Evolutionary conservation across 1,284 basidiomycete genomes (phyloP).

Genomic region (Leccinum holopus): DNA sequence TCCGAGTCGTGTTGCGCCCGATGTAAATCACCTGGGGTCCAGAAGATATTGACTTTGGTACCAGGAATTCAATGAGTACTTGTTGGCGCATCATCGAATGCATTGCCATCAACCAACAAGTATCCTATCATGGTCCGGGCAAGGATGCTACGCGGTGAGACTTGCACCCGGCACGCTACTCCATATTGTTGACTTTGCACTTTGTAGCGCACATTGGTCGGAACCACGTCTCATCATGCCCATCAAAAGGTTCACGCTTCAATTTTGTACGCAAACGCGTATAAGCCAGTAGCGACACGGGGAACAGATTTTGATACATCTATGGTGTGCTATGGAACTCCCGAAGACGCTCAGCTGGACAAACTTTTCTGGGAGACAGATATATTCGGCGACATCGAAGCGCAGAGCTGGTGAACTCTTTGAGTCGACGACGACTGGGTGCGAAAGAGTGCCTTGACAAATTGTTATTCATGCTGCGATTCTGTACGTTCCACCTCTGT

Average conservation of each 20-base stretch:
- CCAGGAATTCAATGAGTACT: conserved; percentile 15
- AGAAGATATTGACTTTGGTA: conserved; percentile 15
- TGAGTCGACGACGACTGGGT: background rate
- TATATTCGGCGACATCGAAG: background rate
- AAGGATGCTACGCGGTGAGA: background rate
- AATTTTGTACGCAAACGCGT: background rate
- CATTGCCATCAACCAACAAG: conserved; percentile 10
- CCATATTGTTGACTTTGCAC: background rate
- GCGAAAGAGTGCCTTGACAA: background rate
- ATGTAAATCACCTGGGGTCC: conserved; percentile 8
- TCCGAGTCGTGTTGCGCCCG: conserved; percentile 7
- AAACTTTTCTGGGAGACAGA: background rate
- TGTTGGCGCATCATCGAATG: conserved; percentile 19
- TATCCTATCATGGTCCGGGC: background rate
- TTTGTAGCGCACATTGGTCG: background rate
- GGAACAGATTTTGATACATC: background rate
- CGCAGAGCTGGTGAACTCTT: background rate
- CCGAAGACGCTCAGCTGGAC: background rate
- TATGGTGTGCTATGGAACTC: background rate
- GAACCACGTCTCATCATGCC: background rate
- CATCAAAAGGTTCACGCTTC: background rate
- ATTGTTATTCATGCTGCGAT: conserved; percentile 10
- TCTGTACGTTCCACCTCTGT: conserved; percentile 12
- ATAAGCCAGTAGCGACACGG: background rate
- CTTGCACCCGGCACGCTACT: background rate